Evolutionary conservation across 2,329 filamentous ascomycete species (phyloP), one percentile per base, ranked within the genome.

Genomic region (Curvularia sp.): DNA sequence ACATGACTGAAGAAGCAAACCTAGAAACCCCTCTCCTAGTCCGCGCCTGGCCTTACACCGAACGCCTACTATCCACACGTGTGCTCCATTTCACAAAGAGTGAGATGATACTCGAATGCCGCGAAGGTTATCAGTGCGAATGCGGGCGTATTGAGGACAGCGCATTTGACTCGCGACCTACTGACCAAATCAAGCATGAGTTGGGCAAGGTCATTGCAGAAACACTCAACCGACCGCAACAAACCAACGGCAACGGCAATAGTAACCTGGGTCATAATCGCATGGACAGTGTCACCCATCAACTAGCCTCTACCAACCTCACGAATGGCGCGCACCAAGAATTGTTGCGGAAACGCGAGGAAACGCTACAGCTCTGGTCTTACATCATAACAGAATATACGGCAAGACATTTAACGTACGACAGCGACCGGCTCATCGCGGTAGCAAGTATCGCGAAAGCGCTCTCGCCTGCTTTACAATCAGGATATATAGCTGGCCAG

Each of bases 101-200:
- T 50, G 74, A 76, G 42, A 73, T 76, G 71, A 72, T 76, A 36
- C 51, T 76, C 12, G 74, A 76, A 59, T 80, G 78, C 28, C 65
- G 72, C 36, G 67, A 75, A 63, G 70, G 66, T 25, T 73, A 74
- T 49, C 72, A 74, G 45, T 77, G 74, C 58, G 74, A 77, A 58
- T 77, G 74, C 48, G 73, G 71, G 27, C 65, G 73, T 10, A 74
- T 77, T 21, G 64, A 68, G n/a, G 63, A 76, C 41, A 49, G 59
- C 8, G 63, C 55, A 0, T 75, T 68, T 49, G 73, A 77, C 48
- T 68, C 73, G 8, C 65, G 74, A 25, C 65, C 70, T 25, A 75
- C 70, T 9, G 73, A 77, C 49, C 68, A 67, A 1, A 63, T 77
- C 45, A 77, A 76, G 53, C 72, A 74, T 59, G 73, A 76, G 46